phyloP scores from a whole-genome alignment of 2,329 filamentous ascomycete genomes.

The Colletotrichum gigasporum region DNA sequence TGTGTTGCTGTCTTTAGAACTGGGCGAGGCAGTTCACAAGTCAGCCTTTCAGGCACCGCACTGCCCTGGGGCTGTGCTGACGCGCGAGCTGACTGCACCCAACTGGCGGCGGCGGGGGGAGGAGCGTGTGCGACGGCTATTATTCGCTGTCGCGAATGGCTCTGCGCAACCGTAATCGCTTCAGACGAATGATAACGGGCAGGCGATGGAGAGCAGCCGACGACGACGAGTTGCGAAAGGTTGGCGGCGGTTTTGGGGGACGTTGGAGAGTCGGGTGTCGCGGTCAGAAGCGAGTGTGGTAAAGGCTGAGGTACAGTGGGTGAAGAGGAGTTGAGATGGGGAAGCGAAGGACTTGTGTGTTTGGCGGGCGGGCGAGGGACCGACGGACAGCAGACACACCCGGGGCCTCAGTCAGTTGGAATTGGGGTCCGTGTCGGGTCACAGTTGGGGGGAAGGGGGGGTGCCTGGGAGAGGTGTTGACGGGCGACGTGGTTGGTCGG shows the following conservation, averaged over 20 bases:
- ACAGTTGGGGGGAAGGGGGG: neutral
- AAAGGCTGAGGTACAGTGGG: conserved; percentile 15
- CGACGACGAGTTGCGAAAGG: neutral
- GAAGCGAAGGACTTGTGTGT: conserved; percentile 22
- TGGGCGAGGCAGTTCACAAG: conserved; percentile 54
- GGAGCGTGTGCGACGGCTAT: conserved; percentile 16
- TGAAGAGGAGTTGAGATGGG: conserved; percentile 26
- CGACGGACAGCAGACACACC: conserved; percentile 1
- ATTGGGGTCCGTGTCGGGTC: conserved; percentile 18
- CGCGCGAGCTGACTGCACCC: conserved; percentile 38
- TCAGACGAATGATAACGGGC: conserved; percentile 9
- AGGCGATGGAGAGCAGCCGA: neutral
- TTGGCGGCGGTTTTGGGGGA: conserved; percentile 13
- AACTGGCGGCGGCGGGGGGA: conserved; percentile 29
- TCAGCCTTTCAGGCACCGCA: conserved; percentile 55
- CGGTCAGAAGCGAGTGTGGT: conserved; percentile 5
- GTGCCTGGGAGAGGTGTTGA: neutral
- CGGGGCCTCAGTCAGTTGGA: neutral
- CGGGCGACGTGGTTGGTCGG: conserved; percentile 7
- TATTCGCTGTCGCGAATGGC: conserved; percentile 26
- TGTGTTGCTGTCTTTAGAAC: conserved; percentile 47
- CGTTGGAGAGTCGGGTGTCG: conserved; percentile 12
- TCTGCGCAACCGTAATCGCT: conserved; percentile 1
- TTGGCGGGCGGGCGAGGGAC: conserved; percentile 6
- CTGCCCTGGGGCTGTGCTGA: conserved; percentile 53